Evolutionary conservation across 306 rosid species (phyloP), one percentile per base, ranked within the genome.

Genomic region (Clitoria ternatea): DNA sequence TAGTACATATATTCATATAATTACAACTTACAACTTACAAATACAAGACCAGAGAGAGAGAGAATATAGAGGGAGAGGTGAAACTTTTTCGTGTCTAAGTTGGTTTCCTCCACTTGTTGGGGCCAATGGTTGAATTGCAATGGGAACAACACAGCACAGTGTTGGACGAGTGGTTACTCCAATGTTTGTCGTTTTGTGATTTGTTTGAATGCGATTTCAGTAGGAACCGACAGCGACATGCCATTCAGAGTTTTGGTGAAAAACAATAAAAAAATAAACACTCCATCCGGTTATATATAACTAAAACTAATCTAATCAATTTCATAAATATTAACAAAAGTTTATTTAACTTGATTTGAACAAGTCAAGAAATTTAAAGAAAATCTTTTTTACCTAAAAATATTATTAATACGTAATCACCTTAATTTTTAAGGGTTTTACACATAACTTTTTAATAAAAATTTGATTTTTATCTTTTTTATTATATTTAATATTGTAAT

Each of bases 111-210:
- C 74, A 78, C 81, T 22, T 72, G 73, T 54, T 66, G 45, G 19
- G 57, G 23, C 36, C 69, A 17, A 14, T 48, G 77, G 70, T 14
- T 30, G n/a, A 56, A 29, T 15, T 56, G 56, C 76, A 50, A 43
- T 18, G 23, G 55, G 61, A 39, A 26, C 69, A 39, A 26, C 69
- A 49, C 20, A 33, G 77, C 30, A 72, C 45, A 61, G 18, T 48
- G 42, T 40, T 42, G 77, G 73, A 67, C 18, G 53, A 35, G 42
- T 59, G 55, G 15, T 32, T 42, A 45, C 72, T 72, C 57, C 15
- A 3, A 29, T 6, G 66, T 32, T 80, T 80, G 92, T 87, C 90
- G 90, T 87, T 57, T 87, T 61, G 86, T 19, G 43, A 37, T 22
- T 42, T 47, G 63, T 74, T 56, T 64, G 65, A 48, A 64, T 69